Evolutionary conservation across 177 flowering plant genomes (phyloP).

Genomic region (Vitis hybrid): DNA sequence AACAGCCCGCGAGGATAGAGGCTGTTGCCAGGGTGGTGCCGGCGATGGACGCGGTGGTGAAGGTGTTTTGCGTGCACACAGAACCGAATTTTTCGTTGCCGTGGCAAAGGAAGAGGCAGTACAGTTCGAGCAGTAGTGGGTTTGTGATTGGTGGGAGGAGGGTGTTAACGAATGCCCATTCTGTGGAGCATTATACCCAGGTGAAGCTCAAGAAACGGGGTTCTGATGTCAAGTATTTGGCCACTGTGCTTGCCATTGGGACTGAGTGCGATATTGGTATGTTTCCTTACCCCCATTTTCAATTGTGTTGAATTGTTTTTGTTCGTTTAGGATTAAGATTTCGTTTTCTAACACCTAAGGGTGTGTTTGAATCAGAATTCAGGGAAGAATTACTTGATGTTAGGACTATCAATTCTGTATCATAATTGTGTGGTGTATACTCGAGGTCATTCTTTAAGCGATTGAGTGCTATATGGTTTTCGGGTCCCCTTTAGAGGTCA

Average conservation of each 20-base stretch:
- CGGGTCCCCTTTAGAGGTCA: no score
- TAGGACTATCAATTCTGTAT: no score
- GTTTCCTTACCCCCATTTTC: neutral
- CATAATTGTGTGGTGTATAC: no score
- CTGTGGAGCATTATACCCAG: constrained; percentile 95
- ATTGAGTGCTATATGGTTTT: no score
- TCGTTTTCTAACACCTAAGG: no score
- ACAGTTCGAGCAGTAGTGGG: constrained; percentile 92
- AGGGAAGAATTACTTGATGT: no score
- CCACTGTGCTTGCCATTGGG: constrained; percentile 91
- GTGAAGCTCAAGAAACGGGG: constrained; percentile 98
- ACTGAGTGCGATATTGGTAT: constrained; percentile 97
- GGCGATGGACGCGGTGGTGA: constrained; percentile 94
- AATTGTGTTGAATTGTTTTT: neutral
- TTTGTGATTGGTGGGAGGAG: constrained; percentile 79
- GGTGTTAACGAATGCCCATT: constrained; percentile 95
- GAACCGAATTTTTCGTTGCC: constrained; percentile 97
- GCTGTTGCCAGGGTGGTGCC: constrained; percentile 59
- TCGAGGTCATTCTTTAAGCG: no score
- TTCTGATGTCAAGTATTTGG: constrained; percentile 88
- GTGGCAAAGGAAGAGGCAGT: constrained; percentile 98
- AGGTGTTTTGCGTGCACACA: constrained; percentile 95
- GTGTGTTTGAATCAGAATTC: no score
- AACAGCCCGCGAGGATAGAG: constrained; percentile 22
- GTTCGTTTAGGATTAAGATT: neutral